These are phyloP conservation scores for Rubia yunnanensis DNA, from an alignment of 257 asterid genomes.

Conservation along the genomic window DNA sequence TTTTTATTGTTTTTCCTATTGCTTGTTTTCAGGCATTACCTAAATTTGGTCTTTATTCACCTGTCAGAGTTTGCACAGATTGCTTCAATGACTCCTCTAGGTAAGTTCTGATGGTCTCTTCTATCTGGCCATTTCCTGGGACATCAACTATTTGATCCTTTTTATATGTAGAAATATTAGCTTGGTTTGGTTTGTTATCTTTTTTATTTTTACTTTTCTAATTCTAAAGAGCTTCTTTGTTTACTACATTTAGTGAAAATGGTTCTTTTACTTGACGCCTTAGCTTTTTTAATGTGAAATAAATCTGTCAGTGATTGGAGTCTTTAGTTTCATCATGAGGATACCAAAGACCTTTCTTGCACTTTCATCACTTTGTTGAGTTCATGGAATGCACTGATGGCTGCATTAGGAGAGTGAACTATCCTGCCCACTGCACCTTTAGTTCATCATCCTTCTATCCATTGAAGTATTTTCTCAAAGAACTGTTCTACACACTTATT, in stretches of 20 bases:
- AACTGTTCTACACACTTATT: neutral
- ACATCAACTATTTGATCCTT: neutral
- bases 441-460: neutral
- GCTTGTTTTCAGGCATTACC: conserved; percentile 70
- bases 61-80: conserved; percentile 85
- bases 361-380: neutral
- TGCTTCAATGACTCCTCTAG: conserved; percentile 79
- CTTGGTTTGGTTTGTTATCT: neutral
- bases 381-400: neutral
- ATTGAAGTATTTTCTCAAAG: neutral
- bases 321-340: neutral
- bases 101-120: conserved; percentile 33
- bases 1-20: neutral
- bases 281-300: neutral
- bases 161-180: conserved; percentile 1
- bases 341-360: neutral
- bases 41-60: conserved; percentile 73
- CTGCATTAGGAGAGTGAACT: conserved; percentile 1
- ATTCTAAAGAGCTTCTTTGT: neutral
- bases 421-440: neutral
- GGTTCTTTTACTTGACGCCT: neutral
- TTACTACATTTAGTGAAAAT: neutral
- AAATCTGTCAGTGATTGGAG: neutral
- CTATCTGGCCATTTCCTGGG: conserved; percentile 12
- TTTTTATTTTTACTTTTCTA: neutral